These are phyloP conservation scores for Cystobasidiopsis lactophilus DNA, from an alignment of 768 basidiomycete genomes.

Conservation along the genomic window DNA sequence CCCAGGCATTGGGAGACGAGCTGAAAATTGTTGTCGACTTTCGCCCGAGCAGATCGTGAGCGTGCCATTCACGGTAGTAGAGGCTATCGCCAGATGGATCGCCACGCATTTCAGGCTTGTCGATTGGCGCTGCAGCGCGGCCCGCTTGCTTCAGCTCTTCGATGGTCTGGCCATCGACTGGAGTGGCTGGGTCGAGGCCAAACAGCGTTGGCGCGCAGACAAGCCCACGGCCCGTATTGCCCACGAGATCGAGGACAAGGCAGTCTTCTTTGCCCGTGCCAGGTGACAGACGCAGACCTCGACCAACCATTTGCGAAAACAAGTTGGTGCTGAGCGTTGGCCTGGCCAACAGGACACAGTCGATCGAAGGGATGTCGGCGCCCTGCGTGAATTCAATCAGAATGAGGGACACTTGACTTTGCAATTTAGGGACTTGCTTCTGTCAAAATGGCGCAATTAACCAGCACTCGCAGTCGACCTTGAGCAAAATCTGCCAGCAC, in stretches of 20 bases:
- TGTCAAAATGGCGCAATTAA: constrained; percentile 52
- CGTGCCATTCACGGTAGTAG: neutral
- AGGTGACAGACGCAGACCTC: neutral
- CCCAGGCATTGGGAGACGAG: neutral
- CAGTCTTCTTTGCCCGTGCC: neutral
- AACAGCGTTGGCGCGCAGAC: constrained; percentile 1
- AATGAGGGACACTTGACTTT: neutral
- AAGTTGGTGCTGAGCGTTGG: neutral
- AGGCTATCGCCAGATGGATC: neutral
- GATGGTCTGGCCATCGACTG: neutral
- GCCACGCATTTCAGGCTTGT: neutral
- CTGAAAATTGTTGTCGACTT: neutral
- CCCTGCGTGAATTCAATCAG: neutral
- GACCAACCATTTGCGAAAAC: constrained; percentile 2
- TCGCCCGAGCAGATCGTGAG: neutral
- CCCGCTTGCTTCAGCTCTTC: neutral
- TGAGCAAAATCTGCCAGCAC: constrained; percentile 45
- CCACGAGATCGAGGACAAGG: neutral
- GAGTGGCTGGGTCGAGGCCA: neutral
- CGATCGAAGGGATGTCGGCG: constrained; percentile 1
- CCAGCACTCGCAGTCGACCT: constrained; percentile 57
- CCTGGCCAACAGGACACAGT: constrained; percentile 1
- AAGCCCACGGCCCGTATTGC: neutral
- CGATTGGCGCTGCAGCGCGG: no score
- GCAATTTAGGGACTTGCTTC: neutral